Evolutionary conservation across 768 basidiomycete species (phyloP), one percentile per base, ranked within the genome.

Genomic region (Galerina sulciceps): DNA sequence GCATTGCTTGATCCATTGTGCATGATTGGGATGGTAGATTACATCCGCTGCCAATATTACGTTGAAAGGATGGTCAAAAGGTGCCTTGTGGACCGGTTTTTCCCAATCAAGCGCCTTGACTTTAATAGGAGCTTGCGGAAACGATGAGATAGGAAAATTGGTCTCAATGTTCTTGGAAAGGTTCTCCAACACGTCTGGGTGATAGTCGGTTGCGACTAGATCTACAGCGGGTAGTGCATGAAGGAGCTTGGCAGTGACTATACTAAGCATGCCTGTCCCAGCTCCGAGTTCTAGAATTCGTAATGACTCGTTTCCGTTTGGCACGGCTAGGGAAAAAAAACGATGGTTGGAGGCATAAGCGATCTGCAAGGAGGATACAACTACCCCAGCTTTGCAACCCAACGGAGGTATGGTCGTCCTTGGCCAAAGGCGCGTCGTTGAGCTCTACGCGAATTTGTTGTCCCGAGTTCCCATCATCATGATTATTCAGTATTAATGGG

Each of bases 311-410:
- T 23, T 22, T 52, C 10, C 54, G 35, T 31, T 34, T 11, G 51
- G 46, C 11, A 53, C 54, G 20, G 43, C 35, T 20, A 63, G 20
- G n/a, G 60, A 62, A 20, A 50, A n/a, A 82, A 61, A 11, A 74
- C 75, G 61, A 81, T 59, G 45, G 60, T 65, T 2, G 87, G 82
- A 40, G 76, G 66, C 85, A 87, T 49, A 93, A 77, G 45, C 81
- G 79, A 64, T 88, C 82, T 1, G 86, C 86, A 46, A 94, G 79
- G 36, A 91, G 72, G 66, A 92, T 89, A 15, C 87, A 83, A 65
- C 89, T 88, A 9, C 85, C 91, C 92, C 93, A 94, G 66, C 89
- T 93, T 71, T 94, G 92, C 43, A 94, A 74, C 0, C 93, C 91
- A 34, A 93, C 91, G 15, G 85, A 86, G 10, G 90, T 91, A 69